A percentile compares a stretch with the other conserved stretches of the same genome.
Evolutionary conservation across 75 land plant species (phyloP).

Genomic region (Isoetes taiwanensis): DNA sequence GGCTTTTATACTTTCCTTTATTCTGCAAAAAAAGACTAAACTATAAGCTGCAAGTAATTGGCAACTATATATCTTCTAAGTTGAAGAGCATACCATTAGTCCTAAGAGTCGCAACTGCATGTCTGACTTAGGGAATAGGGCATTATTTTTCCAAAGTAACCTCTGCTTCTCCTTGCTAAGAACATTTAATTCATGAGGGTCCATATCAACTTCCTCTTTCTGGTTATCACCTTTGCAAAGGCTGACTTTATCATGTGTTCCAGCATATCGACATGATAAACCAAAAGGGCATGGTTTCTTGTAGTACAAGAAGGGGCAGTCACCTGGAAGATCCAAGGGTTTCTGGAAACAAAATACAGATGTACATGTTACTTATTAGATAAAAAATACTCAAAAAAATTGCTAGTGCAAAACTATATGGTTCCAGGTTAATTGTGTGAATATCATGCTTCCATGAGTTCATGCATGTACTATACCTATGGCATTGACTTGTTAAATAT

Average conservation of each 20-base stretch:
- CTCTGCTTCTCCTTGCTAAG: conserved; percentile 72
- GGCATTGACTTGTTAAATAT: not conserved
- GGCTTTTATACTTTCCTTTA: not conserved
- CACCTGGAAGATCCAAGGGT: conserved; percentile 64
- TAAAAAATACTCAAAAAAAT: not conserved
- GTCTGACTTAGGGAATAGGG: conserved; percentile 61
- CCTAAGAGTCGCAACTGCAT: conserved; percentile 55
- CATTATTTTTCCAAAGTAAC: conserved; percentile 75
- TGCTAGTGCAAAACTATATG: not conserved
- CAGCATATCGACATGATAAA: conserved; percentile 52
- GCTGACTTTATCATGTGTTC: conserved; percentile 34
- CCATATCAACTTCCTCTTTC: not conserved
- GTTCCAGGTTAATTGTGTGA: too few relatives aligned
- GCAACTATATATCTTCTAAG: not conserved
- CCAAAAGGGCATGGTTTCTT: conserved; percentile 56
- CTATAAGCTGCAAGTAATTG: not conserved
- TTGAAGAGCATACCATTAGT: conserved; percentile 32
- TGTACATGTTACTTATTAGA: not conserved
- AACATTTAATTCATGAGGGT: conserved; percentile 47
- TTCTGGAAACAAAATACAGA: conserved; percentile 37
- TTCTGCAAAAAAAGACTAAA: not conserved
- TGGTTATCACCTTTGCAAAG: conserved; percentile 10
- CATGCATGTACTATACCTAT: not conserved
- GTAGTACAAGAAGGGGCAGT: conserved; percentile 42
- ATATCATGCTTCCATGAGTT: not conserved